A percentile compares a stretch with the other conserved stretches of the same genome.
These are phyloP conservation scores for Cercophora scortea DNA, from an alignment of 495 filamentous ascomycete species.

Conservation along the genomic window DNA sequence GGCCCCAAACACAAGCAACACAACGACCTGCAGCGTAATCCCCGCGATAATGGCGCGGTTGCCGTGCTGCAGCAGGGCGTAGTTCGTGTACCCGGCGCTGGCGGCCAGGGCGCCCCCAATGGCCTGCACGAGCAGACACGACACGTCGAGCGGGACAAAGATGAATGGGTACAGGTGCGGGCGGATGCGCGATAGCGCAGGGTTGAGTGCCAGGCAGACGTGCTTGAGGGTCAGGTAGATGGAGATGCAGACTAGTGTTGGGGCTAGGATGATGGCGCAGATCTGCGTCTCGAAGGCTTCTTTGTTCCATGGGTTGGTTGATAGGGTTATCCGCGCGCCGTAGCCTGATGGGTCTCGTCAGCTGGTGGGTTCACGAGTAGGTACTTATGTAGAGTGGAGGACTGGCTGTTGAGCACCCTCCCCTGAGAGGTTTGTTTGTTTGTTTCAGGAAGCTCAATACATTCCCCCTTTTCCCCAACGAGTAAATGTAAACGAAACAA, in stretches of 20 bases:
- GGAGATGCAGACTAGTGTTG: constrained; percentile 56
- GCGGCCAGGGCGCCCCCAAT: constrained; percentile 57
- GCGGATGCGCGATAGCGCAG: constrained; percentile 45
- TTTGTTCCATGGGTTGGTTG: constrained; percentile 52
- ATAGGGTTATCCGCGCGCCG: constrained; percentile 50
- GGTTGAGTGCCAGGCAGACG: constrained; percentile 47
- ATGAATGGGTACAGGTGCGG: constrained; percentile 53
- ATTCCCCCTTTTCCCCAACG: too few relatives aligned
- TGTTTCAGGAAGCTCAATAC: too few relatives aligned
- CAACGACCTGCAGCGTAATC: constrained; percentile 61
- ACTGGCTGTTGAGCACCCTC: too few relatives aligned
- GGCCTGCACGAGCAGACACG: constrained; percentile 56
- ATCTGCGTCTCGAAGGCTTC: constrained; percentile 60
- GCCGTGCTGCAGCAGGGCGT: constrained; percentile 31
- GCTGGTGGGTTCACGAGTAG: too few relatives aligned
- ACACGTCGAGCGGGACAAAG: constrained; percentile 60
- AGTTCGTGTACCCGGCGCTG: constrained; percentile 31
- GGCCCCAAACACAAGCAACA: constrained; percentile 50
- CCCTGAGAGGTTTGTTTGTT: too few relatives aligned
- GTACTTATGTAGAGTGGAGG: too few relatives aligned
- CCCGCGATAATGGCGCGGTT: constrained; percentile 66
- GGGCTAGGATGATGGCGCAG: constrained; percentile 57
- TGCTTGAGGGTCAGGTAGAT: constrained; percentile 66
- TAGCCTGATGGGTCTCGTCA: constrained; percentile 47
- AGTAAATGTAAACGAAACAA: too few relatives aligned